phyloP scores from a whole-genome alignment of 106 monocot genomes.

The Amphibolis antarctica region DNA sequence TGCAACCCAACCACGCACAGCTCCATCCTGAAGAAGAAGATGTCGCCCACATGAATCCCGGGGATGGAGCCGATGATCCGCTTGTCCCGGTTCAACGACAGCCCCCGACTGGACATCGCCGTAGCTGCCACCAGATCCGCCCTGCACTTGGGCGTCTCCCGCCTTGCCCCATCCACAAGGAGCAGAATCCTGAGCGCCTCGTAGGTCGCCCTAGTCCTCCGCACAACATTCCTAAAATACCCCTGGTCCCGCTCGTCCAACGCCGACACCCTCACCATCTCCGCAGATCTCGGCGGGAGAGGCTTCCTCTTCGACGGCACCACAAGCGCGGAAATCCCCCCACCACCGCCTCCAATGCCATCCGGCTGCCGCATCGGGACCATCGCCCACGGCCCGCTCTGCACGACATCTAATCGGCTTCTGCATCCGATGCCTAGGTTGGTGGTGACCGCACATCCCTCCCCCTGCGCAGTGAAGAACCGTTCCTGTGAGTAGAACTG shows the following conservation, averaged over 20 bases:
- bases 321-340: background rate
- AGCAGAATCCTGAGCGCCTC: conserved; percentile 42
- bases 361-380: background rate
- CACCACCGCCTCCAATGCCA: background rate
- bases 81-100: conserved; percentile 78
- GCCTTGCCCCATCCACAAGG: background rate
- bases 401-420: no score
- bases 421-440: background rate
- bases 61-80: conserved; percentile 81
- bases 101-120: conserved; percentile 42
- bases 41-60: conserved; percentile 72
- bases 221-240: conserved; percentile 12
- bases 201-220: conserved; percentile 14
- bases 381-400: background rate
- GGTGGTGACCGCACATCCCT: no score
- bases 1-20: conserved; percentile 84
- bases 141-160: conserved; percentile 12
- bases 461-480: background rate
- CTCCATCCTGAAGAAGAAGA: conserved; percentile 87
- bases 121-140: conserved; percentile 57
- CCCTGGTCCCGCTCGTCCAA: background rate
- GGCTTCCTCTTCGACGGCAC: conserved; percentile 1
- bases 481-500: background rate
- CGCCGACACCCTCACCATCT: conserved; percentile 18
- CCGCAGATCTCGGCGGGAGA: conserved; percentile 6